Conservation (phyloP, 192 early-diverging fungal species). For the Backusella psychrophila region DNA sequence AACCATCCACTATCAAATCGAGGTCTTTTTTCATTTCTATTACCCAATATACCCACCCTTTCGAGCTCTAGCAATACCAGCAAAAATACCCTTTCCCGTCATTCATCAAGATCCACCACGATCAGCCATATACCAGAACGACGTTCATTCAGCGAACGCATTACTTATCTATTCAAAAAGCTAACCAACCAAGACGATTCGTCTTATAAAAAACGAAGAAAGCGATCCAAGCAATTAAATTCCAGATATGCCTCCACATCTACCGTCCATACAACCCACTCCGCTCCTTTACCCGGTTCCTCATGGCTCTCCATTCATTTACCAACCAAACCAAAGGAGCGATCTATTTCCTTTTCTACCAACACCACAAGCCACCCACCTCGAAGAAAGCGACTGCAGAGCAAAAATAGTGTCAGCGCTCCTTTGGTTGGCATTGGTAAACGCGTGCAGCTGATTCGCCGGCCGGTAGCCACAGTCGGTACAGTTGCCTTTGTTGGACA, state of each 20-base stretch:
- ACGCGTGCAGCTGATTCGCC: constrained; percentile 14
- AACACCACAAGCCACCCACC: not conserved
- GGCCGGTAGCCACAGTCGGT: constrained; percentile 37
- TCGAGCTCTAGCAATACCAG: not conserved
- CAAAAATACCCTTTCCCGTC: not conserved
- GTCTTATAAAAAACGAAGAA: not conserved
- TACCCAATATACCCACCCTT: not conserved
- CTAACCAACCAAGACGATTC: not conserved
- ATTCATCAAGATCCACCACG: not conserved
- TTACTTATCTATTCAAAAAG: not conserved
- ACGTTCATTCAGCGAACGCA: not conserved
- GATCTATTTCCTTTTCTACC: constrained; percentile 6
- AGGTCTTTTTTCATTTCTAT: not conserved
- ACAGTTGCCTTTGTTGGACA: constrained; percentile 72
- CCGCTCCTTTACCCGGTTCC: not conserved
- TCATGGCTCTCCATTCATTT: constrained; percentile 5
- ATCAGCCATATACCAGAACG: not conserved
- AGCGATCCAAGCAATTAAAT: not conserved
- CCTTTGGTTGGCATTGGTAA: constrained; percentile 7
- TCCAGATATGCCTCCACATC: constrained; percentile 2
- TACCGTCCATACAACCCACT: not conserved
- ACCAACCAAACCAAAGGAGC: not conserved
- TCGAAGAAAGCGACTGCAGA: not conserved
- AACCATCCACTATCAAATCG: constrained; percentile 8
- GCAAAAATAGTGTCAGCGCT: not conserved